Evolutionary conservation across 2,329 filamentous ascomycete genomes (phyloP).

Genomic region (Phialophora macrospora): DNA sequence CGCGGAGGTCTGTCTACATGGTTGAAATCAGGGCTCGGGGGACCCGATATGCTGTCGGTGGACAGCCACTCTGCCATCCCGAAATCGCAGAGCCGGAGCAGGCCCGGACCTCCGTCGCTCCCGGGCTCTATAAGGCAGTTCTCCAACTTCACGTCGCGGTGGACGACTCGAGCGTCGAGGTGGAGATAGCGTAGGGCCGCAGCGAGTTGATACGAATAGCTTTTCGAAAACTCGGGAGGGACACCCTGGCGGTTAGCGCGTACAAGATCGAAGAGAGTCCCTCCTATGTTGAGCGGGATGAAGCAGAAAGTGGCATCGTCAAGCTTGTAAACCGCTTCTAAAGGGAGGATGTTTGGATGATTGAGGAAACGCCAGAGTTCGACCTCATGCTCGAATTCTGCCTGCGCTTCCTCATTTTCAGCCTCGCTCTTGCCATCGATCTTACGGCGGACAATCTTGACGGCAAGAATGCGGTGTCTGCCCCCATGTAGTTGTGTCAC

Average conservation of each 20-base stretch:
- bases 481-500: constrained; percentile 65
- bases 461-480: constrained; percentile 59
- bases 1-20: constrained; percentile 54
- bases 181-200: constrained; percentile 69
- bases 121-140: constrained; percentile 66
- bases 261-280: constrained; percentile 68
- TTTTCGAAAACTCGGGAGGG: constrained; percentile 57
- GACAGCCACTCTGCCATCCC: constrained; percentile 71
- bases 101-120: constrained; percentile 57
- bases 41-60: constrained; percentile 56
- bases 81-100: constrained; percentile 69
- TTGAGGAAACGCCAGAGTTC: constrained; percentile 69
- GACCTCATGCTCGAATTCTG: constrained; percentile 71
- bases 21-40: constrained; percentile 56
- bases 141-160: constrained; percentile 71
- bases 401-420: constrained; percentile 69
- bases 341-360: constrained; percentile 65
- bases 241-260: constrained; percentile 61
- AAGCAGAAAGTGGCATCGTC: constrained; percentile 73
- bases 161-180: constrained; percentile 68
- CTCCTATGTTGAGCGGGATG: constrained; percentile 66
- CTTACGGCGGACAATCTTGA: constrained; percentile 70
- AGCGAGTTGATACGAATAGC: constrained; percentile 67
- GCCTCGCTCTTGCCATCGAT: constrained; percentile 60
- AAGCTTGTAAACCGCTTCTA: constrained; percentile 68